A percentile compares a stretch with the other conserved stretches of the same genome.
Conservation (phyloP, 2,329 filamentous ascomycete genomes). For the Fusarium tricinctum region DNA sequence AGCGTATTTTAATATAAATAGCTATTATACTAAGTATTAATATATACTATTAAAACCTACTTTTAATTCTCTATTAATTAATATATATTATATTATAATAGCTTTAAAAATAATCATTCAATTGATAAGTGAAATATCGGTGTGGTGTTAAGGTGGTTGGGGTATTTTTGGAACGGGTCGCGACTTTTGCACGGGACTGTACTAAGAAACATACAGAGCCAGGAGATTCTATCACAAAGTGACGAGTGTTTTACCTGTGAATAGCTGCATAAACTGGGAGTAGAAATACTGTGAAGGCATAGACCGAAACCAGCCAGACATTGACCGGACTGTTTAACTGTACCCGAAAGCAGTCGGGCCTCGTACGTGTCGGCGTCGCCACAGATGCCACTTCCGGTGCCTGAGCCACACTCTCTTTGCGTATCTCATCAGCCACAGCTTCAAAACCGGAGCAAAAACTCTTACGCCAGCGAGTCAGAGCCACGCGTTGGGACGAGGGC, state of each 20-base stretch:
- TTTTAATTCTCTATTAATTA: too few species aligned
- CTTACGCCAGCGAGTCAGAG: constrained; percentile 37
- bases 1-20: too few species aligned
- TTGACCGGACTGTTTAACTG: constrained; percentile 8
- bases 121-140: too few species aligned
- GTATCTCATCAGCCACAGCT: constrained; percentile 32
- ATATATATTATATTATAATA: too few species aligned
- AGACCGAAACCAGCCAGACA: constrained; percentile 28
- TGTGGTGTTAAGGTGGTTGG: too few species aligned
- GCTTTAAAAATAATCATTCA: too few species aligned
- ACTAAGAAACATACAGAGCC: constrained; percentile 3
- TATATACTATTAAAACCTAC: too few species aligned
- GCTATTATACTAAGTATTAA: too few species aligned
- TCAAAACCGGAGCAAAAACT: constrained; percentile 20
- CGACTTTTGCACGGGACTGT: too few species aligned
- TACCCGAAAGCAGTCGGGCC: constrained; percentile 22
- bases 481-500: constrained; percentile 27
- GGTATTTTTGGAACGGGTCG: too few species aligned
- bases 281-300: background rate
- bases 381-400: constrained; percentile 26
- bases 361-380: constrained; percentile 35
- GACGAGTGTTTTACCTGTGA: background rate
- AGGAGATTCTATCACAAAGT: constrained; percentile 8
- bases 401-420: constrained; percentile 27
- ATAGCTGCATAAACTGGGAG: constrained; percentile 21